These are phyloP conservation scores for Beta lomatogona DNA, from an alignment of 179 eudicot species.

Conservation along the genomic window DNA sequence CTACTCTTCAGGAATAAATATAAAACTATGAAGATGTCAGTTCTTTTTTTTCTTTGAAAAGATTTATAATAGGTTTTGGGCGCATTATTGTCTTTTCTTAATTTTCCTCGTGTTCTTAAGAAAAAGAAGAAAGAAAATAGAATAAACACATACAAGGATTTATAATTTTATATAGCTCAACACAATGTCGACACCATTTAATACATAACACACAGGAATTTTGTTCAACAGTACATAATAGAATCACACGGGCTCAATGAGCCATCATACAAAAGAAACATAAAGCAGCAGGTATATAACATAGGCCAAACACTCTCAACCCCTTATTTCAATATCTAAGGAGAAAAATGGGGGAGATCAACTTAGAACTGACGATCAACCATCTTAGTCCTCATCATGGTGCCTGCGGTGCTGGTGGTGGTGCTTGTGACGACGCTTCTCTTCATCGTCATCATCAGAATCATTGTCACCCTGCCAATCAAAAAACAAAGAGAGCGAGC, in stretches of 20 bases:
- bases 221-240: neutral
- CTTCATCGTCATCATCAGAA: conserved; percentile 51
- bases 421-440: conserved; percentile 28
- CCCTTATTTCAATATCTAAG: conserved; percentile 24
- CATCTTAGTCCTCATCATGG: conserved; percentile 50
- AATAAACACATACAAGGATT: neutral
- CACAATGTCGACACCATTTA: neutral
- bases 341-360: conserved; percentile 23
- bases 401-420: conserved; percentile 63
- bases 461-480: conserved; percentile 50
- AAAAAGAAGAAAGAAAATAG: neutral
- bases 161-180: neutral
- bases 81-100: neutral
- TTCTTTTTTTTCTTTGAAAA: too few relatives aligned
- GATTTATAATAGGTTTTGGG: too few relatives aligned
- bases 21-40: too few relatives aligned
- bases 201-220: conserved; percentile 3
- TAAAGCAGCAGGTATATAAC: conserved; percentile 4
- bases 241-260: conserved; percentile 18
- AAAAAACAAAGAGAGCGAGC: neutral
- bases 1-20: too few relatives aligned
- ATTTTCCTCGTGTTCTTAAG: neutral
- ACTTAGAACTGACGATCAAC: conserved; percentile 1
- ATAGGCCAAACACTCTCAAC: conserved; percentile 21
- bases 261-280: conserved; percentile 11